Evolutionary conservation across 2,329 filamentous ascomycete genomes (phyloP).

Genomic region (Capronia americana): DNA sequence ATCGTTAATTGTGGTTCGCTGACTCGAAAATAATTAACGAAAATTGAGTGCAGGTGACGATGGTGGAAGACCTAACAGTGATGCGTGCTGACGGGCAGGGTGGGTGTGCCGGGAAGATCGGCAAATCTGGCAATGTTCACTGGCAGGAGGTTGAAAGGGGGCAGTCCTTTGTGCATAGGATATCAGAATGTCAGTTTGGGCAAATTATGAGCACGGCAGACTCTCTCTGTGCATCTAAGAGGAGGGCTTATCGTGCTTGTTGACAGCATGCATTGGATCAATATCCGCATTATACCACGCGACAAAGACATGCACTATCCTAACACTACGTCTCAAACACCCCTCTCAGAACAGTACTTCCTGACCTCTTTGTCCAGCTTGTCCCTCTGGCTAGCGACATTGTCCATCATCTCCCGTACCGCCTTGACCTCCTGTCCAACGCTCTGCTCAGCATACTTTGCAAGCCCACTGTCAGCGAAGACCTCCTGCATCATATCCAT

Average conservation of each 20-base stretch:
- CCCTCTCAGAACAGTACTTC: constrained; percentile 54
- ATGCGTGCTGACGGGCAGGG: background rate
- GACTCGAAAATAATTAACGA: background rate
- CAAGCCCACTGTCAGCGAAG: constrained; percentile 45
- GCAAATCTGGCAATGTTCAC: background rate
- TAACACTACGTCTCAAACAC: constrained; percentile 42
- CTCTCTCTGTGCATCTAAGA: background rate
- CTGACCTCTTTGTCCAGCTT: constrained; percentile 53
- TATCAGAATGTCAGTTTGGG: background rate
- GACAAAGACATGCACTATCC: background rate
- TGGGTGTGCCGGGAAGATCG: too few species aligned
- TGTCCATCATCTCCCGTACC: constrained; percentile 46
- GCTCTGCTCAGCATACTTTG: constrained; percentile 16
- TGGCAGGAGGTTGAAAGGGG: background rate
- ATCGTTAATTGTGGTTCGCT: background rate
- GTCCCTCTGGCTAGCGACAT: constrained; percentile 44
- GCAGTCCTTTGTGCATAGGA: background rate
- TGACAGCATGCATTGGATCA: background rate
- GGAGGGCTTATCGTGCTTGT: background rate
- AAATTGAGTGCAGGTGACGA: background rate
- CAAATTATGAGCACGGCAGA: background rate
- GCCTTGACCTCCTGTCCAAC: constrained; percentile 28
- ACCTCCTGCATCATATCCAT: constrained; percentile 57
- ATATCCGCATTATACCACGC: background rate
- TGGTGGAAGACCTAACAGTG: background rate